Conservation (phyloP, 2,329 filamentous ascomycete genomes). For the Arthrobotrys conoides region DNA sequence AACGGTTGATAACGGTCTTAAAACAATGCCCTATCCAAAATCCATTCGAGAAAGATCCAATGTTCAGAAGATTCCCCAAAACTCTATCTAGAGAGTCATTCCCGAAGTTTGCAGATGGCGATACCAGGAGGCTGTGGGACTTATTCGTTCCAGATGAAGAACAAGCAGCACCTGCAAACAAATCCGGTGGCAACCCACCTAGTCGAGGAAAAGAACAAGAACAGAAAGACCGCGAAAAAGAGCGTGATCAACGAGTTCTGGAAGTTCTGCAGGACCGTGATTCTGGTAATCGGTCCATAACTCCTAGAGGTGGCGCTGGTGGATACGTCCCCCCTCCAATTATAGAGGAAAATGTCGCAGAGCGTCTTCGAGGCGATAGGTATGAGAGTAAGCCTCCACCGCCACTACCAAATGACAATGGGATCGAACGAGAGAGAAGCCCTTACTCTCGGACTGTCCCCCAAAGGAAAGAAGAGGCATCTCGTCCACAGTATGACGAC, state of each 20-base stretch:
- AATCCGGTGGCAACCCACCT: slow-evolving; percentile 25
- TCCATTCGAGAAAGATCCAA: slow-evolving; percentile 56
- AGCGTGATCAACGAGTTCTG: slow-evolving; percentile 53
- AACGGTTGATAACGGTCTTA: slow-evolving; percentile 62
- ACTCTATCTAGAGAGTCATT: slow-evolving; percentile 56
- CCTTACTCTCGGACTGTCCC: slow-evolving; percentile 51
- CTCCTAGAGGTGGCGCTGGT: slow-evolving; percentile 34
- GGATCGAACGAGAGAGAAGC: slow-evolving; percentile 53
- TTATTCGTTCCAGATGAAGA: slow-evolving; percentile 58
- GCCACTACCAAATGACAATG: slow-evolving; percentile 52
- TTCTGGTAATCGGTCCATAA: slow-evolving; percentile 41
- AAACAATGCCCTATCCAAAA: slow-evolving; percentile 62
- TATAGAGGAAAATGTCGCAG: slow-evolving; percentile 29
- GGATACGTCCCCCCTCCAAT: slow-evolving; percentile 47
- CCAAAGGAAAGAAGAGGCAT: slow-evolving; percentile 28
- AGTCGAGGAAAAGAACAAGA: slow-evolving; percentile 31
- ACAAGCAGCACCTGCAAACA: slow-evolving; percentile 16
- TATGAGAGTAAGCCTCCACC: slow-evolving; percentile 55
- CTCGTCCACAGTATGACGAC: slow-evolving; percentile 36
- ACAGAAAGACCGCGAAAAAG: slow-evolving; percentile 44
- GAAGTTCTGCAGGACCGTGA: slow-evolving; percentile 55
- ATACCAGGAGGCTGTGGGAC: slow-evolving; percentile 56
- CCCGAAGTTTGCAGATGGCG: slow-evolving; percentile 53
- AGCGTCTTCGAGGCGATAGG: slow-evolving; percentile 38
- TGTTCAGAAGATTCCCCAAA: slow-evolving; percentile 55